phyloP scores from a whole-genome alignment of 2,329 filamentous ascomycete species.

The Stenocarpella maydis region DNA sequence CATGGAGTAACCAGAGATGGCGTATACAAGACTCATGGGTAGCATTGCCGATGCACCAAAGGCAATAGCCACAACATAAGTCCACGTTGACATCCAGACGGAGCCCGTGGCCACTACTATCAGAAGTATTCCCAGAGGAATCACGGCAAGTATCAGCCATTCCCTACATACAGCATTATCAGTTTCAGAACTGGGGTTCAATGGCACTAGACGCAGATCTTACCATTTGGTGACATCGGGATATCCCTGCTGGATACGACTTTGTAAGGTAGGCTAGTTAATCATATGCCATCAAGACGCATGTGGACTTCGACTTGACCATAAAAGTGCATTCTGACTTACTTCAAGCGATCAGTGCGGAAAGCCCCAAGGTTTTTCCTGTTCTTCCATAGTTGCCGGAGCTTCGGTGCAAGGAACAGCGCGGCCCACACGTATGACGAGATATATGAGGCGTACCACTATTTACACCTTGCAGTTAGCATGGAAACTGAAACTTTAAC shows the following conservation, averaged over 20 bases:
- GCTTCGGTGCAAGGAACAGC: constrained; percentile 30
- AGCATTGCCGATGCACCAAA: constrained; percentile 37
- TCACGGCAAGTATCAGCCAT: constrained; percentile 10
- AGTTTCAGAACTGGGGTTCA: background rate
- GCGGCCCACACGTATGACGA: constrained; percentile 32
- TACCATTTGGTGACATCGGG: constrained; percentile 29
- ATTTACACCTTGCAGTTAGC: background rate
- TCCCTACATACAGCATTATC: background rate
- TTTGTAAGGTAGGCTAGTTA: background rate
- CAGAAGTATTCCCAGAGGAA: constrained; percentile 35
- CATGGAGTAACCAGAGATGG: constrained; percentile 37
- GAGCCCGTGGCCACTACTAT: constrained; percentile 36
- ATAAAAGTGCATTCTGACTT: background rate
- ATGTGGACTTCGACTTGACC: background rate
- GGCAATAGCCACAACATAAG: constrained; percentile 37
- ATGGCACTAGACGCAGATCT: background rate
- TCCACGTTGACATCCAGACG: constrained; percentile 37
- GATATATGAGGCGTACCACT: constrained; percentile 33
- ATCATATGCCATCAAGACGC: background rate
- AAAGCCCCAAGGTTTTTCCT: constrained; percentile 13
- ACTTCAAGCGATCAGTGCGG: constrained; percentile 31
- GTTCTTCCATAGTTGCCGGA: constrained; percentile 30
- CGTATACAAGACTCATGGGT: constrained; percentile 38
- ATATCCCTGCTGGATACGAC: constrained; percentile 28
- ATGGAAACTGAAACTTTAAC: background rate